phyloP scores from a whole-genome alignment of 148 eudicot species.

The Fallopia convolvulus region DNA sequence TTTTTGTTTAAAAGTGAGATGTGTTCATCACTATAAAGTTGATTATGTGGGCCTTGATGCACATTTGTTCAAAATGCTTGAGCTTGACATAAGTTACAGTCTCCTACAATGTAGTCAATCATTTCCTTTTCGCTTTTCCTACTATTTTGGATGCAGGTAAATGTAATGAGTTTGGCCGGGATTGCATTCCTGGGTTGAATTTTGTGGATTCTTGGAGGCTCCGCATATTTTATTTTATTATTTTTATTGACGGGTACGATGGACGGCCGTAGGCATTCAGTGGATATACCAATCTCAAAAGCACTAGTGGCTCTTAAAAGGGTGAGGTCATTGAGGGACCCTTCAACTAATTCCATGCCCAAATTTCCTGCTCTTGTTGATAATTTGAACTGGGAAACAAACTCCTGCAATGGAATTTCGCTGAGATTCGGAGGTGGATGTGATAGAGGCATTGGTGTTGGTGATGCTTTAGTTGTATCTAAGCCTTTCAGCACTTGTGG shows the following conservation, averaged over 20 bases:
- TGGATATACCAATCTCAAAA: constrained; percentile 83
- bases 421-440: constrained; percentile 48
- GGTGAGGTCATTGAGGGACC: constrained; percentile 94
- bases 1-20: not conserved
- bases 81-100: not conserved
- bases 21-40: not conserved
- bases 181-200: not conserved
- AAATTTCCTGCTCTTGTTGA: constrained; percentile 56
- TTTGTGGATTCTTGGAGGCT: not conserved
- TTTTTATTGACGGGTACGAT: constrained; percentile 21
- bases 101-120: not conserved
- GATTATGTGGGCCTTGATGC: not conserved
- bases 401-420: constrained; percentile 63
- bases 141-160: not conserved
- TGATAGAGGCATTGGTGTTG: constrained; percentile 14
- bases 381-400: constrained; percentile 72
- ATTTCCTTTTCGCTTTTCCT: not conserved
- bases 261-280: constrained; percentile 92
- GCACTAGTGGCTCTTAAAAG: constrained; percentile 77
- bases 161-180: not conserved
- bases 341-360: constrained; percentile 79
- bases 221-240: not conserved
- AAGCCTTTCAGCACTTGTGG: constrained; percentile 30
- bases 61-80: not conserved
- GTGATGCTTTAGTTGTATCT: constrained; percentile 21